Evolutionary conservation across 148 eudicot genomes (phyloP).

Genomic region (Drosera capensis): DNA sequence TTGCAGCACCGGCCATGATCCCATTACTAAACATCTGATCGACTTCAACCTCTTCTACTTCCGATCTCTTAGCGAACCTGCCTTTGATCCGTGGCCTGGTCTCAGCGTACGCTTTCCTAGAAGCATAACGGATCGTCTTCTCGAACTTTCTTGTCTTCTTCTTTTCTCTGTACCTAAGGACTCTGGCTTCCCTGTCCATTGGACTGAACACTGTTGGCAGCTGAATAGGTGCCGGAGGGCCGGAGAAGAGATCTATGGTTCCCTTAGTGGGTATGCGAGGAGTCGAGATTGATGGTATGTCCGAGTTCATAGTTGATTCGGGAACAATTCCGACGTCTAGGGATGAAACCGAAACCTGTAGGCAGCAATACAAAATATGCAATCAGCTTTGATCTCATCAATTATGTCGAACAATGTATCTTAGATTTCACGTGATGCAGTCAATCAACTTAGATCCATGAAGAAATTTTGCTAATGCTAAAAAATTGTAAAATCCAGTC

Average conservation of each 20-base stretch:
- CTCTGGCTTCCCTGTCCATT: conserved; percentile 79
- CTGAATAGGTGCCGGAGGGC: conserved; percentile 37
- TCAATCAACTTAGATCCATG: neutral
- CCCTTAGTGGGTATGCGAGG: conserved; percentile 47
- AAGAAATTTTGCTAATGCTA: too few species aligned
- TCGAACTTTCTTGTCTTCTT: conserved; percentile 79
- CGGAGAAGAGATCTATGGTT: conserved; percentile 58
- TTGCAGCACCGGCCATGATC: conserved; percentile 29
- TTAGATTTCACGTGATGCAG: neutral
- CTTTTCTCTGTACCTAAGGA: conserved; percentile 83
- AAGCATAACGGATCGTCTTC: conserved; percentile 92
- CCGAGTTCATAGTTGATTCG: conserved; percentile 33
- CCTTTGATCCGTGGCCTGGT: conserved; percentile 94
- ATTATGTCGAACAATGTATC: neutral
- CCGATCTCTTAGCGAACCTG: conserved; percentile 76
- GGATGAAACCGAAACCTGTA: conserved; percentile 72
- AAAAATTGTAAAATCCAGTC: too few species aligned
- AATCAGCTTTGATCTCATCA: neutral
- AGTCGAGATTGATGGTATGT: conserved; percentile 31
- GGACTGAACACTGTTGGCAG: conserved; percentile 53
- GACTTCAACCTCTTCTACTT: conserved; percentile 43
- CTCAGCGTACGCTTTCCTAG: conserved; percentile 97
- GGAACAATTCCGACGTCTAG: conserved; percentile 75
- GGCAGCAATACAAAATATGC: neutral
- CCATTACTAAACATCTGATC: conserved; percentile 55